Conservation (phyloP, 2,329 filamentous ascomycete genomes). For the Curvularia lunata region DNA sequence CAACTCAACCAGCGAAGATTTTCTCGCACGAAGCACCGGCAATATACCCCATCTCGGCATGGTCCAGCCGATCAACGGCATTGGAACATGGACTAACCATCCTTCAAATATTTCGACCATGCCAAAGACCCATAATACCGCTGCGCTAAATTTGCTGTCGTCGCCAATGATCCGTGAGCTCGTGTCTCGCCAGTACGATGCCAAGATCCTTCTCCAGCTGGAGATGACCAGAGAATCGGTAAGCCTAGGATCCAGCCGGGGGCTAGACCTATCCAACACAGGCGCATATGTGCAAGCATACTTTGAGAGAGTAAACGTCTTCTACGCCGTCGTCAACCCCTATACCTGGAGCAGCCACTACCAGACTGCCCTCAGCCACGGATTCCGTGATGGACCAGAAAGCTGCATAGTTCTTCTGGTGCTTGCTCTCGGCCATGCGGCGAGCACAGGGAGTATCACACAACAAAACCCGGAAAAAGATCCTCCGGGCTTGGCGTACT, state of each 20-base stretch:
- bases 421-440: slow-evolving; percentile 77
- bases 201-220: slow-evolving; percentile 79
- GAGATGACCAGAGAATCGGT: slow-evolving; percentile 82
- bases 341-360: slow-evolving; percentile 81
- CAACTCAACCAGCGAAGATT: slow-evolving; percentile 54
- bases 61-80: slow-evolving; percentile 58
- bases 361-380: slow-evolving; percentile 73
- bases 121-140: slow-evolving; percentile 84
- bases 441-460: slow-evolving; percentile 76
- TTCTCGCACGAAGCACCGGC: slow-evolving; percentile 48
- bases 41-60: slow-evolving; percentile 46
- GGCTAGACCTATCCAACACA: slow-evolving; percentile 76
- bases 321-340: slow-evolving; percentile 85
- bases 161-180: slow-evolving; percentile 82
- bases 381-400: slow-evolving; percentile 78
- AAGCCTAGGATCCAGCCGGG: slow-evolving; percentile 62
- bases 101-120: slow-evolving; percentile 78
- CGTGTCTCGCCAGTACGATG: slow-evolving; percentile 77
- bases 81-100: slow-evolving; percentile 73
- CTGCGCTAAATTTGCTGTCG: slow-evolving; percentile 76
- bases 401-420: slow-evolving; percentile 84
- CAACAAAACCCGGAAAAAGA: slow-evolving; percentile 71
- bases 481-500: slow-evolving; percentile 78
- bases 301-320: slow-evolving; percentile 81
- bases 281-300: slow-evolving; percentile 78